A percentile compares a stretch with the other conserved stretches of the same genome.
Evolutionary conservation across 352 stramenopile genomes (phyloP).

Genomic region (Globisporangium barbulae): DNA sequence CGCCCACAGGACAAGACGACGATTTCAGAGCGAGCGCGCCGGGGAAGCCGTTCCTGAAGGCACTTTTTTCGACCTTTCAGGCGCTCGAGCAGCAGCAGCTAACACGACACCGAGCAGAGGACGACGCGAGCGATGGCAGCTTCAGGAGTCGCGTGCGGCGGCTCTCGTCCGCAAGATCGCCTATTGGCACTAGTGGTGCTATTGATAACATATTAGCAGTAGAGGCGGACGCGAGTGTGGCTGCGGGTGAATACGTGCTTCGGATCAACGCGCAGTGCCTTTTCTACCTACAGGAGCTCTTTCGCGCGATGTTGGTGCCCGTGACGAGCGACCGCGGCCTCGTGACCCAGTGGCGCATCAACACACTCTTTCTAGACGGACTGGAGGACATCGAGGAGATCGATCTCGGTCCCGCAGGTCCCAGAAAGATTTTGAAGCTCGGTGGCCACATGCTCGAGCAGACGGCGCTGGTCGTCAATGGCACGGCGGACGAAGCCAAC

Average conservation of each 20-base stretch:
- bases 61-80: constrained; percentile 11
- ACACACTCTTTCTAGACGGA: constrained; percentile 7
- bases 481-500: constrained; percentile 2
- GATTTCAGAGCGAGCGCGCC: constrained; percentile 9
- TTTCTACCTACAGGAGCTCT: constrained; percentile 23
- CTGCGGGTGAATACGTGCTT: constrained; percentile 9
- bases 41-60: constrained; percentile 18
- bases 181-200: neutral
- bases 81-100: constrained; percentile 8
- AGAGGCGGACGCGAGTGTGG: neutral
- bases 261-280: constrained; percentile 18
- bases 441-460: constrained; percentile 19
- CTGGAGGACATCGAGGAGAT: constrained; percentile 8
- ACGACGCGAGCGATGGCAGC: neutral
- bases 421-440: constrained; percentile 16
- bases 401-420: constrained; percentile 14
- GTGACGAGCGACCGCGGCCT: constrained; percentile 12
- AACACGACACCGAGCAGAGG: neutral
- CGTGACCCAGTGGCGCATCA: constrained; percentile 21
- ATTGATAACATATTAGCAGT: neutral
- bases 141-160: neutral
- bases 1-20: neutral
- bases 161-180: neutral
- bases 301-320: constrained; percentile 19
- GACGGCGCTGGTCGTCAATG: constrained; percentile 10